Percentiles rank a stretch among this genome's conserved stretches.
phyloP scores from a whole-genome alignment of 169 alveolate genomes.

The Eimeria tenella region DNA sequence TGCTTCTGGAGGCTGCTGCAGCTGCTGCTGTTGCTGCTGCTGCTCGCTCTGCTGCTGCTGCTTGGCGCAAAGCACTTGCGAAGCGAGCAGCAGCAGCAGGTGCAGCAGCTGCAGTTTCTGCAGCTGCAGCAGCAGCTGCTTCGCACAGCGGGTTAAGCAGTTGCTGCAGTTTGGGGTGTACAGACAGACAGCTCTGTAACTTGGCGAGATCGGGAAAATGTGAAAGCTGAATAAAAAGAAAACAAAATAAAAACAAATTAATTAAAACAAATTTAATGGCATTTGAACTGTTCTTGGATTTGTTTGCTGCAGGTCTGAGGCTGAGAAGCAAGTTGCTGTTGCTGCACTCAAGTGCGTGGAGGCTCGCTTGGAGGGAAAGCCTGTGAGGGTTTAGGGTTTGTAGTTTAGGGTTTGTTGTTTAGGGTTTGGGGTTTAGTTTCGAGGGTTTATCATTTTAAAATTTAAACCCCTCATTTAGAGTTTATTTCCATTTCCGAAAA shows the following conservation, averaged over 20 bases:
- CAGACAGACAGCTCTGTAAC: no score
- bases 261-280: background rate
- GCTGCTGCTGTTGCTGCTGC: background rate
- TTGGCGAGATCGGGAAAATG: no score
- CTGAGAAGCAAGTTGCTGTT: slow-evolving; percentile 58
- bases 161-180: no score
- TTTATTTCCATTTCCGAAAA: background rate
- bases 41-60: no score
- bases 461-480: background rate
- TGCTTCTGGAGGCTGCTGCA: background rate
- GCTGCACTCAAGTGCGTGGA: slow-evolving; percentile 45
- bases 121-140: no score
- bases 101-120: no score
- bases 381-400: slow-evolving; percentile 21
- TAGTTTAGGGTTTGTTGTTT: slow-evolving; percentile 18
- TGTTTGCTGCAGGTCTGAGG: slow-evolving; percentile 55
- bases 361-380: background rate
- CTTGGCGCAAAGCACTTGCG: no score
- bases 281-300: background rate
- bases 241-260: no score
- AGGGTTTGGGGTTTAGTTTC: slow-evolving; percentile 10
- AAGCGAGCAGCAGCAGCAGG: no score
- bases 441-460: background rate
- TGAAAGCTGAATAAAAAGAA: no score
- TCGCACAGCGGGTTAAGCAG: no score